phyloP scores from a whole-genome alignment of 257 asterid genomes.

The Gentiana macrophylla region DNA sequence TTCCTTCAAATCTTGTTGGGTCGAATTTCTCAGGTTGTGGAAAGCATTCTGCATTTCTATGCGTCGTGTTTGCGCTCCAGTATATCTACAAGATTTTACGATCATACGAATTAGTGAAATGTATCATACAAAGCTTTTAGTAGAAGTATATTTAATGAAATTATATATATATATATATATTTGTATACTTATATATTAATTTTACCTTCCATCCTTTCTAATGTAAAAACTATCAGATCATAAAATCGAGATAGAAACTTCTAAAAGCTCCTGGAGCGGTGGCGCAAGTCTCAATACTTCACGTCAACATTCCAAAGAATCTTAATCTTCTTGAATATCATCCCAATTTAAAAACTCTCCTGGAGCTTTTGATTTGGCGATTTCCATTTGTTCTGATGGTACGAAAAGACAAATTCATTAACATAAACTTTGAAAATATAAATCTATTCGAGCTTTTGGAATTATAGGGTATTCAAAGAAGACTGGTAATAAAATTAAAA shows the following conservation, averaged over 20 bases:
- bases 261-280: conserved; percentile 50
- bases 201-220: conserved; percentile 58
- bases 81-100: conserved; percentile 18
- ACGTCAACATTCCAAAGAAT: conserved; percentile 59
- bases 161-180: too few species aligned
- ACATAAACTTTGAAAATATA: too few species aligned
- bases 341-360: conserved; percentile 51
- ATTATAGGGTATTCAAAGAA: too few species aligned
- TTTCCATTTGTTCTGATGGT: conserved; percentile 46
- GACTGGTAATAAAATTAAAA: too few species aligned
- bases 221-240: too few species aligned
- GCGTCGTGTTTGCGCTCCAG: conserved; percentile 40
- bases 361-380: conserved; percentile 32
- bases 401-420: not conserved
- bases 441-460: too few species aligned
- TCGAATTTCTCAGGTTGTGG: conserved; percentile 30
- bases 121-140: too few species aligned
- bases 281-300: conserved; percentile 51
- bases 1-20: conserved; percentile 43
- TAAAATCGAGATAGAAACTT: conserved; percentile 44
- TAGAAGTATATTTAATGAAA: too few species aligned
- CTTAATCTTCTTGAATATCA: conserved; percentile 46
- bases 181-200: too few species aligned
- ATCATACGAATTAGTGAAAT: too few species aligned
- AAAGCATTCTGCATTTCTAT: conserved; percentile 30